Percentiles rank a stretch among this genome's conserved stretches.
These are phyloP conservation scores for Pythium oligandrum DNA, from an alignment of 352 stramenopile species.

Conservation along the genomic window DNA sequence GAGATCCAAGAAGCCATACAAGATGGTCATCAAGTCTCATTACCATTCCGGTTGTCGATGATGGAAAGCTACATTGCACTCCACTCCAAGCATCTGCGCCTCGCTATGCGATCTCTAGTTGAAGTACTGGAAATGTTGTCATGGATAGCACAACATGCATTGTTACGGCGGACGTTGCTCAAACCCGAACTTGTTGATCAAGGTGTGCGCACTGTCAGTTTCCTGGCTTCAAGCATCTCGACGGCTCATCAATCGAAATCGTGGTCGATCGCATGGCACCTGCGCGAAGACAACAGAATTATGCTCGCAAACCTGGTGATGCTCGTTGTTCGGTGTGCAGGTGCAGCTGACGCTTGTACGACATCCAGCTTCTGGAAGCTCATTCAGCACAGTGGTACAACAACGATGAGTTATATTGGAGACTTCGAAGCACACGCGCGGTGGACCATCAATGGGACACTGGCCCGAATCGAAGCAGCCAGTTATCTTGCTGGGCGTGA, in stretches of 20 bases:
- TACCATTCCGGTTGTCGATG: constrained; percentile 25
- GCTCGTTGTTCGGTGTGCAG: constrained; percentile 52
- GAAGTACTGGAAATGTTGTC: constrained; percentile 61
- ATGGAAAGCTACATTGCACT: constrained; percentile 45
- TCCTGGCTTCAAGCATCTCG: constrained; percentile 42
- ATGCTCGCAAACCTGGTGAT: constrained; percentile 57
- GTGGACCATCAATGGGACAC: constrained; percentile 46
- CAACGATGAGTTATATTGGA: constrained; percentile 47
- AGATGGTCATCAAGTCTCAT: constrained; percentile 14
- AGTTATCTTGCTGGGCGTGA: constrained; percentile 26
- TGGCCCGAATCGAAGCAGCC: constrained; percentile 56
- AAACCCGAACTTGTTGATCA: constrained; percentile 59
- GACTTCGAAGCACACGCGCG: constrained; percentile 61
- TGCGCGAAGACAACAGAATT: constrained; percentile 52
- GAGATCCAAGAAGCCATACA: constrained; percentile 43
- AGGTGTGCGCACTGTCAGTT: constrained; percentile 55
- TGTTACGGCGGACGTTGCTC: constrained; percentile 41
- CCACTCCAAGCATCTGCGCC: constrained; percentile 61
- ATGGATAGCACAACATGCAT: constrained; percentile 48
- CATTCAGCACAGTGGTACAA: constrained; percentile 34
- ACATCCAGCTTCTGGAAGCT: constrained; percentile 67
- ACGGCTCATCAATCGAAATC: constrained; percentile 33
- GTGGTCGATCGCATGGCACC: constrained; percentile 44
- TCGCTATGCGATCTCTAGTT: constrained; percentile 57
- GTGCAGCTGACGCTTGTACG: constrained; percentile 26